phyloP scores from a whole-genome alignment of 257 asterid species.

The Solanum tarapatanum region DNA sequence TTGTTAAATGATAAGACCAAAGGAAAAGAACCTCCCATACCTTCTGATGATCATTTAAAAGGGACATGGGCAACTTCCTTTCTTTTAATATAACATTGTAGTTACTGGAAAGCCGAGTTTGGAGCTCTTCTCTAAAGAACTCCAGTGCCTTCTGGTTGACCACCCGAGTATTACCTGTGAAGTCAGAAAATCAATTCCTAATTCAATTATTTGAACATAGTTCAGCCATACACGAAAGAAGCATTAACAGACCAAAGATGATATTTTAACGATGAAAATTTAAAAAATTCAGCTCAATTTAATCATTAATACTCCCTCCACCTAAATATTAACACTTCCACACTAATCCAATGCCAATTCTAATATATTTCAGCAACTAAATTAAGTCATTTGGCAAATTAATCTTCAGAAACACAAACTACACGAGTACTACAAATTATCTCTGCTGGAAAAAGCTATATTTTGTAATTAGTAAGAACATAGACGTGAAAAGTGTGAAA shows the following conservation, averaged over 20 bases:
- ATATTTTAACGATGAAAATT: neutral
- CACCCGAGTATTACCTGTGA: constrained; percentile 69
- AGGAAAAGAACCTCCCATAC: constrained; percentile 15
- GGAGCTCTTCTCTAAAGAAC: constrained; percentile 73
- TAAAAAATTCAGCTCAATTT: neutral
- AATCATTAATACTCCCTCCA: neutral
- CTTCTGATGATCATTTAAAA: constrained; percentile 81
- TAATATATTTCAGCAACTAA: neutral
- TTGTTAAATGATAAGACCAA: neutral
- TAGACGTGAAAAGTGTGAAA: neutral
- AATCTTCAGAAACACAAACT: neutral
- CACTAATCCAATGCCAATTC: neutral
- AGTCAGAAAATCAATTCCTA: neutral
- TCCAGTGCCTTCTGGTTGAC: constrained; percentile 84
- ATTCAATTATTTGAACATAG: neutral
- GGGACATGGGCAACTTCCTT: constrained; percentile 83
- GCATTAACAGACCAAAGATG: neutral
- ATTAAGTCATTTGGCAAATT: neutral
- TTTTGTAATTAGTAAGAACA: neutral
- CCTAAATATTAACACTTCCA: neutral
- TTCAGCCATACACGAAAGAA: neutral
- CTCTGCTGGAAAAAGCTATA: neutral
- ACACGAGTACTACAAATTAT: neutral
- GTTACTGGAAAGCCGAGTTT: constrained; percentile 63
- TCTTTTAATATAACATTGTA: constrained; percentile 82